phyloP scores from a whole-genome alignment of 768 basidiomycete genomes.

The Gyrodon lividus region DNA sequence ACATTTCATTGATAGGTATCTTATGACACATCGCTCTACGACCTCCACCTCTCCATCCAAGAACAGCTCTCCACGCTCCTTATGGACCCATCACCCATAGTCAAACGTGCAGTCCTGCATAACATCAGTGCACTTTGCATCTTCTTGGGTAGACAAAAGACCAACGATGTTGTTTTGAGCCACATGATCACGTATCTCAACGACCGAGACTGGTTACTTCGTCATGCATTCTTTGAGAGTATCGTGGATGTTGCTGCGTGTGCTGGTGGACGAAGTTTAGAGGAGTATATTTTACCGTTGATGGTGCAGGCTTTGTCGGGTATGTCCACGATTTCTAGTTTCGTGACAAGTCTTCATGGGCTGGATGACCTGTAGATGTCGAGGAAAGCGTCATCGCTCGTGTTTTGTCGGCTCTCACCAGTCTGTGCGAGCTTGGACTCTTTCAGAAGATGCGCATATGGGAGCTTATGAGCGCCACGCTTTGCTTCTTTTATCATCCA shows the following conservation, averaged over 20 bases:
- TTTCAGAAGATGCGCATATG: conserved; percentile 96
- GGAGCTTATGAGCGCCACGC: conserved; percentile 88
- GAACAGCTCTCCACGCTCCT: conserved; percentile 85
- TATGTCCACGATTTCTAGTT: conserved; percentile 31
- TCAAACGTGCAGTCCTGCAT: conserved; percentile 87
- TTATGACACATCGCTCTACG: conserved; percentile 83
- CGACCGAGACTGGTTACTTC: conserved; percentile 88
- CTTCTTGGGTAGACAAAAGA: conserved; percentile 89
- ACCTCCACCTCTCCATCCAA: conserved; percentile 81
- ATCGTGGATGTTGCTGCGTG: conserved; percentile 95
- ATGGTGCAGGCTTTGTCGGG: conserved; percentile 96
- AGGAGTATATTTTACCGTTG: conserved; percentile 95
- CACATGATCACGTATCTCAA: conserved; percentile 84
- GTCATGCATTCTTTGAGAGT: conserved; percentile 92
- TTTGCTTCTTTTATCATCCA: conserved; percentile 93
- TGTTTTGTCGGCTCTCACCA: conserved; percentile 84
- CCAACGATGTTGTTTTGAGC: conserved; percentile 92
- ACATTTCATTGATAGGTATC: conserved; percentile 59
- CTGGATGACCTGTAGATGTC: conserved; percentile 58
- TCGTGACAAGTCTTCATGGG: background rate
- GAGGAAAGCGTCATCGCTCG: conserved; percentile 93
- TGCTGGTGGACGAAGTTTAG: conserved; percentile 86
- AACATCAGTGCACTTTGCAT: conserved; percentile 88
- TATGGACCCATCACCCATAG: conserved; percentile 84
- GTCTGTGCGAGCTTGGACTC: conserved; percentile 84